Evolutionary conservation across 2,329 filamentous ascomycete species (phyloP), one percentile per base, ranked within the genome.

Genomic region (Neonectria punicea): DNA sequence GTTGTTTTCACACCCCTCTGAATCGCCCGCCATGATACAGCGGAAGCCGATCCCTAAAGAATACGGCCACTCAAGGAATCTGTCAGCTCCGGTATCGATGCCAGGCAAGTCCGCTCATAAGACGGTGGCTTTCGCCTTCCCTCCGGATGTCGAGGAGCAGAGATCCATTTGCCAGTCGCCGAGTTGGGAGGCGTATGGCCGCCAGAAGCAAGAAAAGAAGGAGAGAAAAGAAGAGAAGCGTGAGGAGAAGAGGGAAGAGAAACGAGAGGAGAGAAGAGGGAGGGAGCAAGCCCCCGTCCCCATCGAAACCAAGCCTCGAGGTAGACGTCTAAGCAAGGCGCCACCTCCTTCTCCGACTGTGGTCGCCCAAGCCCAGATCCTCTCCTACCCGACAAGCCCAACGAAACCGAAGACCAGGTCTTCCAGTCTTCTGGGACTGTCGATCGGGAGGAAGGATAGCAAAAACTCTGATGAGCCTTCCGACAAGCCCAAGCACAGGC

Each of bases 171-270:
- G 88, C 66, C 86, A 88, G 60, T 90, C 88, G 1, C 88, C 88
- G 2, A 88, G 84, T 60, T 90, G 88, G 88, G 87, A 89, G 67
- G 83, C 85, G 22, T 86, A 86, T 69, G 81, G 82, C 3, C 82
- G 83, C 20, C 84, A 80, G 68, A 87, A 85, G 70, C 85, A 83
- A 72, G 85, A 87, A 67, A 86, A 84, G 73, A 86, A 84, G 71
- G 77, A 78, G 14, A 79, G 80, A 39, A 83, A 80, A 58, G 83
- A 79, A 67, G 81, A 83, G 55, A 81, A 83, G 63, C 75, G 72
- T 22, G 73, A 75, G 39, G 78, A 81, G 44, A 77, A 69, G 49
- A 69, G 77, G 10, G 77, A 82, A 57, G 61, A 67, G 14, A n/a
- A 57, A 64, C 56, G 54, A 59, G 61, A 64, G 58, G 39, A 58